Base-by-base conservation (phyloP, 2,329 filamentous ascomycete species). In the Pleurostoma richardsiae region DNA sequence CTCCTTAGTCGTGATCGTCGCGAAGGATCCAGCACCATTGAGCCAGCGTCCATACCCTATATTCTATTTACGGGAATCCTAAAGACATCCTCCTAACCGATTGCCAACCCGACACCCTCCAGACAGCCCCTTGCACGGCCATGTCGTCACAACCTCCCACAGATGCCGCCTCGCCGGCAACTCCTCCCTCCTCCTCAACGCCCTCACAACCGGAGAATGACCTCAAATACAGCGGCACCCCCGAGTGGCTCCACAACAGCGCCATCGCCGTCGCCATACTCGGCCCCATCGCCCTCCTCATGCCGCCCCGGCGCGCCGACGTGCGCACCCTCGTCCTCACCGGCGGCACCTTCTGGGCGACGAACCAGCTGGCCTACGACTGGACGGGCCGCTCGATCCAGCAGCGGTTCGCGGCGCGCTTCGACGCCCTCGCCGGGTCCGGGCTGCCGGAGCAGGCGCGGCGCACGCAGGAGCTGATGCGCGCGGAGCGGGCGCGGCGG, bases 391-490 rank as follows among this genome's bases (percentile, higher is more conserved):
- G 68, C 43, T 79, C 76, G 29, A 70, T 81, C 49, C 65, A 70
- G 56, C 56, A 65, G 52, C 76, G 77, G 6, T 69, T 78, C 51
- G 61, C 61, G 48, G 63, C 56, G 51, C 72, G 76, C 45, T 56
- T 71, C 52, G 56, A 56, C 29, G 68, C 67, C 11, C 64, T 82
- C 40, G 62, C 80, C 39, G 70, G 71, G 50, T 72, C 69, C 41
- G 71, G 76, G 45, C 77, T 86, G 11, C 80, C 78, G 39, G 82
- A 85, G 54, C 69, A 69, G 44, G 77, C 78, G 26, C 64, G 62
- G 59, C 65, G 66, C 55, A 76, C 69, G 27, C 73, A 72, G 61
- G 62, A 62, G 53, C 62, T 73, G 42, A 63, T 80, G 43, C 67
- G 66, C 44, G 71, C 73, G 49, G 76, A 79, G 57, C 62, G 61